These are phyloP conservation scores for Achaetomiella virescens DNA, from an alignment of 495 filamentous ascomycete species.

Conservation along the genomic window DNA sequence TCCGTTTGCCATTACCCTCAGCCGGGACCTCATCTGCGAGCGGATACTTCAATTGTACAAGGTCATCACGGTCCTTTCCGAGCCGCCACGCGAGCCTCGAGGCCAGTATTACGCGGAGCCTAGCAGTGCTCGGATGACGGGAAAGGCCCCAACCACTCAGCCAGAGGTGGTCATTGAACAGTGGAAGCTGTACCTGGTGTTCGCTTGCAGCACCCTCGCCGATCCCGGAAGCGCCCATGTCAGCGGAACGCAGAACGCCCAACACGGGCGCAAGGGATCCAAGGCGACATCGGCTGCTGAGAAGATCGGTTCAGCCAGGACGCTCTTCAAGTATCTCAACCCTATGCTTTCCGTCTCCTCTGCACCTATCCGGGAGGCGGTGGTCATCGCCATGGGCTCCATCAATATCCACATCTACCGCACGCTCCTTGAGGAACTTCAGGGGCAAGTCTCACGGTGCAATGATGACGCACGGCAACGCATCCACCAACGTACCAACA, in stretches of 20 bases:
- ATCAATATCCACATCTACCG: slow-evolving; percentile 96
- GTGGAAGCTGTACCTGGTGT: slow-evolving; percentile 97
- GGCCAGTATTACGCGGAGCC: slow-evolving; percentile 39
- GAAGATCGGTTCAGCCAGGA: slow-evolving; percentile 80
- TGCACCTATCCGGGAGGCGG: slow-evolving; percentile 73
- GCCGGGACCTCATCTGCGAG: slow-evolving; percentile 85
- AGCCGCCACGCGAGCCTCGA: slow-evolving; percentile 56
- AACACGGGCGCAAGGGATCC: slow-evolving; percentile 80
- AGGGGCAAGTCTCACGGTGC: slow-evolving; percentile 71
- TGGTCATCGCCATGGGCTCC: slow-evolving; percentile 86
- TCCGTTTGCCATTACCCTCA: slow-evolving; percentile 81
- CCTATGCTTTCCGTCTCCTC: slow-evolving; percentile 75
- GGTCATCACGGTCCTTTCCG: slow-evolving; percentile 69
- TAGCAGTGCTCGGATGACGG: slow-evolving; percentile 41
- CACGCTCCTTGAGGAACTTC: slow-evolving; percentile 81
- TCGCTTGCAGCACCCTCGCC: slow-evolving; percentile 91
- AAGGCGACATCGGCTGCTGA: slow-evolving; percentile 66
- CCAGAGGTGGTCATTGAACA: slow-evolving; percentile 90
- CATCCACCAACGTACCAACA: slow-evolving; percentile 73
- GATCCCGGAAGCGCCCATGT: slow-evolving; percentile 67
- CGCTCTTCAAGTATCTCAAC: slow-evolving; percentile 84
- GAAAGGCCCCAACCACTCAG: slow-evolving; percentile 60
- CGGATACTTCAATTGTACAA: slow-evolving; percentile 88
- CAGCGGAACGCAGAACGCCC: slow-evolving; percentile 52
- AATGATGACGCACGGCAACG: slow-evolving; percentile 85